phyloP scores from a whole-genome alignment of 345 rosid genomes.

The Murraya koenigii region DNA sequence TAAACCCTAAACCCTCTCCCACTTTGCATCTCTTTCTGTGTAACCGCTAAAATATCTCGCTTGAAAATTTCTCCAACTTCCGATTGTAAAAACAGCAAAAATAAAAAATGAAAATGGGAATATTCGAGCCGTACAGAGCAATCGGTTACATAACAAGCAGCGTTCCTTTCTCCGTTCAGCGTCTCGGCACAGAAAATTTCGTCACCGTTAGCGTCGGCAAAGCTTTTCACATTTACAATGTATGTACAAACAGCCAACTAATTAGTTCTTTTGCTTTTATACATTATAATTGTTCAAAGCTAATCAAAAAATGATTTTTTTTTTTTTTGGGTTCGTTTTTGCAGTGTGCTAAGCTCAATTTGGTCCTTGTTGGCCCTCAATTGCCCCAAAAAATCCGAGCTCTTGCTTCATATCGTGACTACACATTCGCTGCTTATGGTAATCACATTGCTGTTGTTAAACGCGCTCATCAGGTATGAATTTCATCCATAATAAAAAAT shows the following conservation, averaged over 20 bases:
- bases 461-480: constrained; percentile 76
- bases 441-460: constrained; percentile 68
- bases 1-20: not conserved
- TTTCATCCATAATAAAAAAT: not conserved
- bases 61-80: not conserved
- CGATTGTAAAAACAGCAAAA: not conserved
- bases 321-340: constrained; percentile 8
- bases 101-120: constrained; percentile 51
- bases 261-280: not conserved
- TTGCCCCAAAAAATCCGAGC: constrained; percentile 88
- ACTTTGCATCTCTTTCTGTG: not conserved
- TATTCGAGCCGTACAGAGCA: constrained; percentile 89
- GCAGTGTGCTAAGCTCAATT: constrained; percentile 86
- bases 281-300: not conserved
- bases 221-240: constrained; percentile 90
- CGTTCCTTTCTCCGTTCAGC: constrained; percentile 85
- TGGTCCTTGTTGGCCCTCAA: constrained; percentile 81
- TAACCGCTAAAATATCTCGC: too few relatives aligned
- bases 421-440: constrained; percentile 81
- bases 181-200: constrained; percentile 87
- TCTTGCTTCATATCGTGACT: constrained; percentile 78
- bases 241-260: constrained; percentile 1
- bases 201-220: constrained; percentile 89
- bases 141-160: constrained; percentile 81
- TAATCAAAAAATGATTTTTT: not conserved